A percentile compares a stretch with the other conserved stretches of the same genome.
Conservation (phyloP, 148 eudicot species). For the Polygonum maritimum region DNA sequence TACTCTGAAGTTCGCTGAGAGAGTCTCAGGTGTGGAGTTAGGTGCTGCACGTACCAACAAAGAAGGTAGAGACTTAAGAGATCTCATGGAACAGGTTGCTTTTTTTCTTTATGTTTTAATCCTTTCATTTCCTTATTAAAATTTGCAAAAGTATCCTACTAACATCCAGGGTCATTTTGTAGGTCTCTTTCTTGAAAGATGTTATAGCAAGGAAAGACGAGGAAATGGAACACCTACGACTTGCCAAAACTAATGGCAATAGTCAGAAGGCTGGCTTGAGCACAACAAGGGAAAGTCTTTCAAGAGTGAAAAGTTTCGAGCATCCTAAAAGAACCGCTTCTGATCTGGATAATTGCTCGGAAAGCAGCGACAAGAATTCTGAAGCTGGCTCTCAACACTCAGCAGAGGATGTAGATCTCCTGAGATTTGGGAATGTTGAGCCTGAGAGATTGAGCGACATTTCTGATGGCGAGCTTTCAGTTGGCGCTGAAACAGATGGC, state of each 20-base stretch:
- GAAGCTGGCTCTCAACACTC: conserved; percentile 76
- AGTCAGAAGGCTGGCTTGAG: conserved; percentile 36
- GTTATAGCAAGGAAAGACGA: conserved; percentile 67
- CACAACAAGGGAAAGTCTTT: conserved; percentile 24
- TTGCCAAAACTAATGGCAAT: conserved; percentile 34
- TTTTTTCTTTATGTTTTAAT: background rate
- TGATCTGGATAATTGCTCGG: conserved; percentile 71
- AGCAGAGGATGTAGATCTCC: conserved; percentile 54
- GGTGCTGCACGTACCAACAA: conserved; percentile 92
- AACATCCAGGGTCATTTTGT: conserved; percentile 9
- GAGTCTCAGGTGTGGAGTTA: conserved; percentile 98
- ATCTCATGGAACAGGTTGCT: conserved; percentile 89
- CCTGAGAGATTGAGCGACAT: conserved; percentile 89
- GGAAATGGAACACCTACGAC: conserved; percentile 54
- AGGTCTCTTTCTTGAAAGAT: conserved; percentile 73
- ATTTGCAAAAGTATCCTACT: background rate
- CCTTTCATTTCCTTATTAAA: background rate
- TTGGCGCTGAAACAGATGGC: conserved; percentile 96
- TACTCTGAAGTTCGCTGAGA: conserved; percentile 92
- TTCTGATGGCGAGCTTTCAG: conserved; percentile 86
- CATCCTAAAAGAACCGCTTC: conserved; percentile 33
- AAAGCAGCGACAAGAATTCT: conserved; percentile 57
- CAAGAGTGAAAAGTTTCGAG: conserved; percentile 28
- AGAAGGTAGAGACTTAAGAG: conserved; percentile 85
- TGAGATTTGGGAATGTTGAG: conserved; percentile 73